Evolutionary conservation across 2,329 filamentous ascomycete genomes (phyloP).

Genomic region (Colletotrichum spaethianum): DNA sequence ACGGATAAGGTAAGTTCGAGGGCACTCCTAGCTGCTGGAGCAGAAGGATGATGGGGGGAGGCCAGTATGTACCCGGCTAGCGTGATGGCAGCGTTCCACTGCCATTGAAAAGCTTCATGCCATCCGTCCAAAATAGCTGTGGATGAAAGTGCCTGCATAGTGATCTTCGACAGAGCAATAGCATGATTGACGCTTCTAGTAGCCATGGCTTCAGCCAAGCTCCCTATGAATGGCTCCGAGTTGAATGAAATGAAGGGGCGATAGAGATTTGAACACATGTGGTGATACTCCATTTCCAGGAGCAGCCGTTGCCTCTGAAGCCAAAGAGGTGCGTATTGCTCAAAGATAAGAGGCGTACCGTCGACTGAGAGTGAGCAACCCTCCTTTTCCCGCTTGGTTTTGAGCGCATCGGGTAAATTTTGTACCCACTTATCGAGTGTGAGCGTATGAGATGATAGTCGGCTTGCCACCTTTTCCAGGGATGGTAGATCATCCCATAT

Average conservation of each 20-base stretch:
- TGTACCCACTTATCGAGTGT: constrained; percentile 48
- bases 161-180: constrained; percentile 47
- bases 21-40: neutral
- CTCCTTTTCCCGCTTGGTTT: constrained; percentile 50
- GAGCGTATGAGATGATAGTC: constrained; percentile 47
- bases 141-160: constrained; percentile 46
- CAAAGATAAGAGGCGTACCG: constrained; percentile 47
- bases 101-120: constrained; percentile 48
- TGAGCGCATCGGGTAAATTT: constrained; percentile 55
- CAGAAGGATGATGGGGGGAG: neutral
- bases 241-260: constrained; percentile 57
- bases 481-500: constrained; percentile 45
- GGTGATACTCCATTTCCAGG: constrained; percentile 60
- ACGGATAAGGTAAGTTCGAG: neutral
- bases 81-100: constrained; percentile 45
- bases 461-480: constrained; percentile 48
- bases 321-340: constrained; percentile 56
- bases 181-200: constrained; percentile 47
- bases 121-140: constrained; percentile 48
- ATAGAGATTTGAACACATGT: constrained; percentile 54
- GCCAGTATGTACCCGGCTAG: constrained; percentile 3
- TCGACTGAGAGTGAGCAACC: constrained; percentile 56
- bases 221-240: constrained; percentile 40
- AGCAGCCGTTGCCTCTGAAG: constrained; percentile 57
- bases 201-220: constrained; percentile 44